Percentiles rank a stretch among this genome's conserved stretches.
These are phyloP conservation scores for Fusarium albidum DNA, from an alignment of 2,329 filamentous ascomycete species.

Conservation along the genomic window DNA sequence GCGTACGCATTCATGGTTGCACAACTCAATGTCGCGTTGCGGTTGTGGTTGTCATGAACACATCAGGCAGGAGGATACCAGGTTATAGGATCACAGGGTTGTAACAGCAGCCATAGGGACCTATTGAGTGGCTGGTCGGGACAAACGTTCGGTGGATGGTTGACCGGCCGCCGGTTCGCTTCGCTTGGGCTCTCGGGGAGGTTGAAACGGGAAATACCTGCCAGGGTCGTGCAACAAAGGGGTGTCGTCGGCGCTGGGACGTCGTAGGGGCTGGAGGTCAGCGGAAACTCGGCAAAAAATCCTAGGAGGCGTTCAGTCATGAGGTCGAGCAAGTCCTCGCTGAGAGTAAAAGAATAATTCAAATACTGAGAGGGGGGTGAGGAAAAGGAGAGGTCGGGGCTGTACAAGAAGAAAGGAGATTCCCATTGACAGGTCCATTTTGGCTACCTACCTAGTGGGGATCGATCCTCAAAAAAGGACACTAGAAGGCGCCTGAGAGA, in stretches of 20 bases:
- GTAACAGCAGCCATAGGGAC: constrained; percentile 30
- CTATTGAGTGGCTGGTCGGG: constrained; percentile 26
- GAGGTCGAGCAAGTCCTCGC: background rate
- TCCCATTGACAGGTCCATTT: constrained; percentile 32
- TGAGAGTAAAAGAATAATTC: constrained; percentile 13
- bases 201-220: constrained; percentile 12
- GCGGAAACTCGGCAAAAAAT: constrained; percentile 15
- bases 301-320: constrained; percentile 4
- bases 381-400: constrained; percentile 35
- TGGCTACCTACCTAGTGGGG: constrained; percentile 27
- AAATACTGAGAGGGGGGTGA: constrained; percentile 15
- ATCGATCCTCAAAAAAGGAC: constrained; percentile 29
- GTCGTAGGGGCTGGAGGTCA: constrained; percentile 9
- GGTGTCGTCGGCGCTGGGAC: constrained; percentile 23
- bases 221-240: constrained; percentile 31
- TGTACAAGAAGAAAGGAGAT: constrained; percentile 37
- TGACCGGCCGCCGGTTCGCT: constrained; percentile 21
- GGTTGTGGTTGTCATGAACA: constrained; percentile 34
- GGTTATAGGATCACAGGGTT: constrained; percentile 17
- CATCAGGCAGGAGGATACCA: constrained; percentile 24
- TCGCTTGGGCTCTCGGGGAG: background rate
- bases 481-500: constrained; percentile 17
- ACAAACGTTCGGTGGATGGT: constrained; percentile 18
- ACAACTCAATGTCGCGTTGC: constrained; percentile 24
- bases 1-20: constrained; percentile 52